These are phyloP conservation scores for Penicillium robsamsonii DNA, from an alignment of 495 filamentous ascomycete species.

Conservation along the genomic window DNA sequence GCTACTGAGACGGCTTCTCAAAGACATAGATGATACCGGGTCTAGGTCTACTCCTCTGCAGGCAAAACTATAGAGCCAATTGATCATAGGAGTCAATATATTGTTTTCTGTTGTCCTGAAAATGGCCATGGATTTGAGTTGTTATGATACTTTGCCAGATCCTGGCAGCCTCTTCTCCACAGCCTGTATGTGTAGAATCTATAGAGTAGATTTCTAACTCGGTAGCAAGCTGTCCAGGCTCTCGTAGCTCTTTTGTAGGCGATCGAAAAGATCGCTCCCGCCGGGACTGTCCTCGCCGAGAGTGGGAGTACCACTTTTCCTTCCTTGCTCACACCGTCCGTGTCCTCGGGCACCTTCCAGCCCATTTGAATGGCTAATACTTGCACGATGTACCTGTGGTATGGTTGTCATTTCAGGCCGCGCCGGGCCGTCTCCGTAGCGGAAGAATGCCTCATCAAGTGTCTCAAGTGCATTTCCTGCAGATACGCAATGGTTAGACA, in stretches of 20 bases:
- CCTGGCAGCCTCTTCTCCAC: not conserved
- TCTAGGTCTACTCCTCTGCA: not conserved
- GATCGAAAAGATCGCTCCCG: not conserved
- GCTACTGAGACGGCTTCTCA: not conserved
- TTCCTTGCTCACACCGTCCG: not conserved
- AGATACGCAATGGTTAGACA: not conserved
- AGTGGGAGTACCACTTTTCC: not conserved
- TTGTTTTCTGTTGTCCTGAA: too few relatives aligned
- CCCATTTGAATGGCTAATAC: not conserved
- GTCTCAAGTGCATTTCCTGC: not conserved
- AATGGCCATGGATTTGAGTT: too few relatives aligned
- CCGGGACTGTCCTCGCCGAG: not conserved
- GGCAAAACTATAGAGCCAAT: not conserved
- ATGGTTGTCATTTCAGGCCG: not conserved
- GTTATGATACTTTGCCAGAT: too few relatives aligned
- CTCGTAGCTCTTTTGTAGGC: not conserved
- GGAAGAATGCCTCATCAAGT: not conserved
- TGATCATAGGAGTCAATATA: not conserved
- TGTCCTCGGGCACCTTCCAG: not conserved
- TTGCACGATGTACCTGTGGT: not conserved
- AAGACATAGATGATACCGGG: not conserved
- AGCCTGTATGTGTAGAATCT: too few relatives aligned
- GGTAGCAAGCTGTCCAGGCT: not conserved
- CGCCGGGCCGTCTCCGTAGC: not conserved
- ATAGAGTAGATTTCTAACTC: not conserved